These are phyloP conservation scores for Cryptosporidium ubiquitum DNA, from an alignment of 169 alveolate species.

Conservation along the genomic window DNA sequence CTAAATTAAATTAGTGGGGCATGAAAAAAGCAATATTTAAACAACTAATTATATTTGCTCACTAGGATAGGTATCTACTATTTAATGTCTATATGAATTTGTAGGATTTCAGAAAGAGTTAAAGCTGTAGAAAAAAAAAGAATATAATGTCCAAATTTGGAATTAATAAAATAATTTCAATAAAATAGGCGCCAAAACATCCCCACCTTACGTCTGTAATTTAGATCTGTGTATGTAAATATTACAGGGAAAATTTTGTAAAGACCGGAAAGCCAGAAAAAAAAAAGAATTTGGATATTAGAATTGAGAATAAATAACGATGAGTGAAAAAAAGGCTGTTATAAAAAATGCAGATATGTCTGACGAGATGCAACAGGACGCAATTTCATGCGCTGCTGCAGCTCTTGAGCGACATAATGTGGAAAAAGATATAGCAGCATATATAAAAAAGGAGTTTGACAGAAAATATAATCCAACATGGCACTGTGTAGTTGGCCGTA, in stretches of 20 bases:
- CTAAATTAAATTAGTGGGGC: not conserved
- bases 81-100: too few species aligned
- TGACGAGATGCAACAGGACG: conserved; percentile 98
- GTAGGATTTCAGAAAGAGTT: too few species aligned
- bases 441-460: conserved; percentile 99
- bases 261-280: not conserved
- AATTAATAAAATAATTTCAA: not conserved
- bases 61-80: not conserved
- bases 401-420: conserved; percentile 93
- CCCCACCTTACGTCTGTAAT: conserved; percentile 74
- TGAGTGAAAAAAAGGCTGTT: conserved; percentile 85
- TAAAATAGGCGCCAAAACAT: conserved; percentile 33
- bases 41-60: too few species aligned
- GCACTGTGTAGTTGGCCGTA: conserved; percentile 99
- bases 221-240: conserved; percentile 45
- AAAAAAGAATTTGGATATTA: not conserved
- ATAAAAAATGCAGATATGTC: conserved; percentile 99
- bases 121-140: not conserved
- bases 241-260: not conserved
- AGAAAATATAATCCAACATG: conserved; percentile 97
- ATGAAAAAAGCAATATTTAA: too few species aligned
- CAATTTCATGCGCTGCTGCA: conserved; percentile 97
- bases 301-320: not conserved
- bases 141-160: too few species aligned
- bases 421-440: conserved; percentile 98